These are phyloP conservation scores for Ajuga chamaepitys DNA, from an alignment of 257 asterid genomes.

Conservation along the genomic window DNA sequence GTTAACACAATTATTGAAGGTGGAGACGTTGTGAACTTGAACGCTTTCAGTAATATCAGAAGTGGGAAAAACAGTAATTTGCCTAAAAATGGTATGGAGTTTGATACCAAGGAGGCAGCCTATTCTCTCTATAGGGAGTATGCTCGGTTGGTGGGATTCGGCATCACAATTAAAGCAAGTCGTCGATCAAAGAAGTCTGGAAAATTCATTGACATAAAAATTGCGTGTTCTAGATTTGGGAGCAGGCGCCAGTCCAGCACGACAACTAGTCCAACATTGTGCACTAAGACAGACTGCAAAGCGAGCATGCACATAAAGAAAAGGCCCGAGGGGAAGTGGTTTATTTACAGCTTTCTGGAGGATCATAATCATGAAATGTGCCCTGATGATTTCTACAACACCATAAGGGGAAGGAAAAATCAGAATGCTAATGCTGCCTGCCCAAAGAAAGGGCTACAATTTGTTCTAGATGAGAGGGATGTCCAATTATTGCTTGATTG, in stretches of 20 bases:
- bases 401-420: conserved; percentile 29
- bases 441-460: conserved; percentile 32
- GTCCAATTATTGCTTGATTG: conserved; percentile 28
- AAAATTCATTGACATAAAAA: conserved; percentile 45
- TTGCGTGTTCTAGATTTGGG: conserved; percentile 47
- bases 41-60: neutral
- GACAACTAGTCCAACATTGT: conserved; percentile 20
- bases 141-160: conserved; percentile 41
- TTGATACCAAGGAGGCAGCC: conserved; percentile 44
- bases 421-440: neutral
- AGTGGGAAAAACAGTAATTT: neutral
- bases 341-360: conserved; percentile 27
- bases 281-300: conserved; percentile 45
- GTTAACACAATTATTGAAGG: neutral
- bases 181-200: conserved; percentile 46
- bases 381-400: conserved; percentile 21
- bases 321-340: conserved; percentile 42
- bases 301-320: conserved; percentile 44
- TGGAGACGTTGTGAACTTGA: conserved; percentile 17
- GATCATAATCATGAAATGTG: conserved; percentile 42
- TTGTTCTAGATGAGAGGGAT: conserved; percentile 27
- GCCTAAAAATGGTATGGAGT: conserved; percentile 38
- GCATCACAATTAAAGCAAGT: conserved; percentile 49
- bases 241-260: conserved; percentile 22
- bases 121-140: conserved; percentile 42